These are phyloP conservation scores for Lachnellula cervina DNA, from an alignment of 2,329 filamentous ascomycete species.

Conservation along the genomic window DNA sequence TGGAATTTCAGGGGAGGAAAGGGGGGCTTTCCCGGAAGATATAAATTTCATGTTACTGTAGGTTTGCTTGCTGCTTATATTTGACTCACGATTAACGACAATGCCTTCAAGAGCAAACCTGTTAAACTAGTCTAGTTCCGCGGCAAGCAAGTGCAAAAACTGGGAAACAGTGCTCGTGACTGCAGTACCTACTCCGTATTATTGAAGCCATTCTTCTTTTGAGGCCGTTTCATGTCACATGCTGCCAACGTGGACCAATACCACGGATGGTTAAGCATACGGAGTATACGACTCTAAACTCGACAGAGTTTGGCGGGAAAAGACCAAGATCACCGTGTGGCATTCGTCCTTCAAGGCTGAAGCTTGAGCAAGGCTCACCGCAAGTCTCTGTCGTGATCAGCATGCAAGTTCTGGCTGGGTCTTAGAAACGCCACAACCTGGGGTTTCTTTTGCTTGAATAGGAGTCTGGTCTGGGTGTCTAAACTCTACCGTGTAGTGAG, in stretches of 20 bases:
- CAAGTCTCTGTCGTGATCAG: no score
- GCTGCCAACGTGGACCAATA: slow-evolving; percentile 1
- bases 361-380: no score
- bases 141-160: neutral
- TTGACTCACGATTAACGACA: neutral
- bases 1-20: no score
- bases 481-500: neutral
- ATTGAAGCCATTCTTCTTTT: neutral
- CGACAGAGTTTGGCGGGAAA: no score
- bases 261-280: neutral
- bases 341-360: no score
- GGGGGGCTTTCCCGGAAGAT: no score
- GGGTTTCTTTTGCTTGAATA: neutral
- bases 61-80: neutral
- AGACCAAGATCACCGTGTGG: no score
- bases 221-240: slow-evolving; percentile 1
- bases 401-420: neutral
- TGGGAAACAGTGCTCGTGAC: neutral
- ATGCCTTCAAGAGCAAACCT: neutral
- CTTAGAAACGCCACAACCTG: neutral
- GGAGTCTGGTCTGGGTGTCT: neutral
- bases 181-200: no score
- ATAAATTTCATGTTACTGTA: no score
- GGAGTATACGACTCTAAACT: neutral
- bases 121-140: neutral